Evolutionary conservation across 2,329 filamentous ascomycete genomes (phyloP).

Genomic region (Alternaria sp.): DNA sequence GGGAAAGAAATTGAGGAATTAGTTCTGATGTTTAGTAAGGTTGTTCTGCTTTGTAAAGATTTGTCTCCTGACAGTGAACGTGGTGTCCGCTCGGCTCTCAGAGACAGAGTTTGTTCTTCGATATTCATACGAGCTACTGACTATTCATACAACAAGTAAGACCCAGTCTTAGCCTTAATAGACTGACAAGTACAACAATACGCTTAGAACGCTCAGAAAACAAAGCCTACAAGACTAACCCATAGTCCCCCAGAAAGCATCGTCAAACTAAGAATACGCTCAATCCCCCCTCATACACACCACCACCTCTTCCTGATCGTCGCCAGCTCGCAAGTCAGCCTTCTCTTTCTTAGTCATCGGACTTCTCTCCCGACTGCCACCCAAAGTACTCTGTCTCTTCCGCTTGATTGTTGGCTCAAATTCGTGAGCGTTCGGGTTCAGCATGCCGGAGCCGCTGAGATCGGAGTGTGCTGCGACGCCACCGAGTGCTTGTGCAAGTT

Average conservation of each 20-base stretch:
- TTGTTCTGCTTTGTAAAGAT: background rate
- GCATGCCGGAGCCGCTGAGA: background rate
- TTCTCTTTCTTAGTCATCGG: conserved; percentile 36
- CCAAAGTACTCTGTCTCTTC: conserved; percentile 34
- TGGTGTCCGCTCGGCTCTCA: too few species aligned
- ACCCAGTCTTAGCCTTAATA: too few species aligned
- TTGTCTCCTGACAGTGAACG: too few species aligned
- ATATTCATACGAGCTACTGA: background rate
- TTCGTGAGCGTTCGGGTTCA: conserved; percentile 9
- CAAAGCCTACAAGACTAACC: background rate
- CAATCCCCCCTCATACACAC: conserved; percentile 1
- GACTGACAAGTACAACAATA: background rate
- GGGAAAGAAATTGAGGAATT: background rate
- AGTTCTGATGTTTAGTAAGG: background rate
- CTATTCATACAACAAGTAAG: background rate
- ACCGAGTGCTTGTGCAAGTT: conserved; percentile 15
- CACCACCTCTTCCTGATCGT: background rate
- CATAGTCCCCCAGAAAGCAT: background rate
- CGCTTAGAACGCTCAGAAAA: background rate
- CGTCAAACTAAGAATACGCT: background rate
- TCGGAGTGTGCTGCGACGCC: conserved; percentile 1
- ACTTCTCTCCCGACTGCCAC: conserved; percentile 23
- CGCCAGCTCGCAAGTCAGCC: background rate
- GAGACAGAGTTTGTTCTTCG: background rate
- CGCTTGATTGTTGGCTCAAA: conserved; percentile 32